These are phyloP conservation scores for Curvularia sp. DNA, from an alignment of 2,329 filamentous ascomycete species.

Conservation along the genomic window DNA sequence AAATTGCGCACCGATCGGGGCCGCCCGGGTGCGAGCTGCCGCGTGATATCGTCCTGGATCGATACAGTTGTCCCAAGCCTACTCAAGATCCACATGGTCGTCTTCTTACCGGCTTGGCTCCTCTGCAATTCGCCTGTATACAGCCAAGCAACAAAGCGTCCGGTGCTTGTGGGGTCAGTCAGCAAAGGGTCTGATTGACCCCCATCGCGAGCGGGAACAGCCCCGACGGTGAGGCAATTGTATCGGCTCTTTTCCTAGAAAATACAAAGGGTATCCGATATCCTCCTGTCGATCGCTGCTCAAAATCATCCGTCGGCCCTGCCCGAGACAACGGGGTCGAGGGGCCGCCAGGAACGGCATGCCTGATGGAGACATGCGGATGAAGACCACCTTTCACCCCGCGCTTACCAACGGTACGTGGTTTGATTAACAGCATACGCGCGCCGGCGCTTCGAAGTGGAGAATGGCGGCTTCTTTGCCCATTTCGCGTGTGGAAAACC, in stretches of 20 bases:
- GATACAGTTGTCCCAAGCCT: not conserved
- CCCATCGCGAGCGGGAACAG: not conserved
- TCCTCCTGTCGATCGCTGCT: not conserved
- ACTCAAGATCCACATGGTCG: constrained; percentile 2
- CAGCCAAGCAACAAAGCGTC: not conserved
- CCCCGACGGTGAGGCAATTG: not conserved
- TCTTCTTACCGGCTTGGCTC: constrained; percentile 4
- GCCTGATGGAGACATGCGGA: constrained; percentile 6
- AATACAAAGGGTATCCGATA: not conserved
- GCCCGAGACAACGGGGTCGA: not conserved
- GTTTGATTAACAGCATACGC: not conserved
- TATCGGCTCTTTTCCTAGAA: not conserved
- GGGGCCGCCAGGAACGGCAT: constrained; percentile 9
- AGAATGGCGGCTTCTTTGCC: constrained; percentile 8
- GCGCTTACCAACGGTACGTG: constrained; percentile 14
- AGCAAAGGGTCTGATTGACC: constrained; percentile 4
- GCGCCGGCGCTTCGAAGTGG: constrained; percentile 1
- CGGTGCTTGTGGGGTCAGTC: constrained; percentile 7
- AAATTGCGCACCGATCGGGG: not conserved
- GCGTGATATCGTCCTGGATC: constrained; percentile 7
- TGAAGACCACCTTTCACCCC: constrained; percentile 1
- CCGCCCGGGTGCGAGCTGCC: not conserved
- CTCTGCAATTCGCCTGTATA: not conserved
- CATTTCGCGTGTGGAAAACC: constrained; percentile 11
- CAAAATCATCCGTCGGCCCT: not conserved